Conservation (phyloP, 2,329 filamentous ascomycete genomes). For the Ophiostoma himal-ulmi region DNA sequence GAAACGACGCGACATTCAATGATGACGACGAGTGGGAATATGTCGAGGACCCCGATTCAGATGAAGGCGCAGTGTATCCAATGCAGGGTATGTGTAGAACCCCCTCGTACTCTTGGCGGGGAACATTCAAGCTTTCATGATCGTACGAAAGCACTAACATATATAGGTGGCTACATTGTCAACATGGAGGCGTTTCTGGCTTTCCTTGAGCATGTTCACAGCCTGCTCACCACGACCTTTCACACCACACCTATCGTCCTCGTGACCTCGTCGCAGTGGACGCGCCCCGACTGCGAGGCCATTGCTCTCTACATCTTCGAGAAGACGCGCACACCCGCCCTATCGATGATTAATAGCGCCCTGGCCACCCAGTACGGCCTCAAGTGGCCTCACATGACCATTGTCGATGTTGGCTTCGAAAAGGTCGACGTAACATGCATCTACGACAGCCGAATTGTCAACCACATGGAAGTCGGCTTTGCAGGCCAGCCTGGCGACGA, state of each 20-base stretch:
- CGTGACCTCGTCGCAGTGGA: conserved; percentile 86
- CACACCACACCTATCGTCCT: conserved; percentile 95
- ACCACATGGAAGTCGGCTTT: conserved; percentile 56
- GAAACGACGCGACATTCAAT: conserved; percentile 6
- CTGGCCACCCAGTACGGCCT: conserved; percentile 82
- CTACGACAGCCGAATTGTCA: conserved; percentile 70
- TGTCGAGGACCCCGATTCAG: conserved; percentile 82
- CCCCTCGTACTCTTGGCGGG: background rate
- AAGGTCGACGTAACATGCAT: conserved; percentile 93
- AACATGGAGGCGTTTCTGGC: conserved; percentile 93
- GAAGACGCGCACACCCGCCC: conserved; percentile 88
- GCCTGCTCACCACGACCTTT: conserved; percentile 80
- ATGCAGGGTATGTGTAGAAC: conserved; percentile 40
- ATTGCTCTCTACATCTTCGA: conserved; percentile 95
- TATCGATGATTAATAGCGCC: conserved; percentile 84
- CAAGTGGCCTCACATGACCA: conserved; percentile 66
- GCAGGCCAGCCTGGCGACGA: conserved; percentile 13
- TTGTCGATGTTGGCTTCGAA: conserved; percentile 85
- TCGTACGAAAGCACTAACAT: background rate
- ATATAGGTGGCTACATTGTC: conserved; percentile 67
- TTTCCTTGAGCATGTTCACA: conserved; percentile 86
- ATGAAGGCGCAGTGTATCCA: conserved; percentile 86
- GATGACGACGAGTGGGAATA: conserved; percentile 57
- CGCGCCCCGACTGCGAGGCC: conserved; percentile 75
- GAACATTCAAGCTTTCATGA: background rate